phyloP scores from a whole-genome alignment of 2,329 filamentous ascomycete genomes.

The Aureobasidium sp. region DNA sequence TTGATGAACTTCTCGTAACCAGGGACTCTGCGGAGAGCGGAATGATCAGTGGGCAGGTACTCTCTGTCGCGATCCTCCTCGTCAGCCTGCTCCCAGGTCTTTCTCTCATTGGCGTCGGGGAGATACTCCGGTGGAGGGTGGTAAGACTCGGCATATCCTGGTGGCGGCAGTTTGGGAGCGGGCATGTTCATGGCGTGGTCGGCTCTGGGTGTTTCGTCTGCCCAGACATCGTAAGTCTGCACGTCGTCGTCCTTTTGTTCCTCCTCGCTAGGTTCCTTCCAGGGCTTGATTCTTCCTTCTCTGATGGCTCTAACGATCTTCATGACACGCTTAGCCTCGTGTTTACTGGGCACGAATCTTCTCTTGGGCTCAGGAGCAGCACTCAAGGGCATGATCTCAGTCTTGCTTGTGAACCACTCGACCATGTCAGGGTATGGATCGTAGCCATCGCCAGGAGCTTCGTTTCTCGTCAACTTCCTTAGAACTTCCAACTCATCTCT shows the following conservation, averaged over 20 bases:
- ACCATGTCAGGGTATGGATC: conserved; percentile 90
- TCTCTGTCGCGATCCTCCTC: conserved; percentile 87
- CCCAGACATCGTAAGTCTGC: conserved; percentile 85
- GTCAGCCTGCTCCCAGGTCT: conserved; percentile 76
- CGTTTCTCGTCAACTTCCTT: conserved; percentile 79
- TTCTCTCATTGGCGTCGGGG: conserved; percentile 73
- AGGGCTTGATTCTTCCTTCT: conserved; percentile 87
- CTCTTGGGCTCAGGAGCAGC: conserved; percentile 93
- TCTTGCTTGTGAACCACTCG: conserved; percentile 83
- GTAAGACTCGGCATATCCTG: conserved; percentile 91
- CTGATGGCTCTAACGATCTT: conserved; percentile 94
- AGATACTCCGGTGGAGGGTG: conserved; percentile 94
- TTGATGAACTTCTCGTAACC: conserved; percentile 87
- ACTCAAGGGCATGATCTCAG: conserved; percentile 87
- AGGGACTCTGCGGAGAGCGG: conserved; percentile 81
- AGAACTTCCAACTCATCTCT: conserved; percentile 84
- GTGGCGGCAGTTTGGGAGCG: conserved; percentile 85
- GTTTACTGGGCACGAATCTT: conserved; percentile 90
- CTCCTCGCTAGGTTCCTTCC: conserved; percentile 66
- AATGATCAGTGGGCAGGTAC: conserved; percentile 74
- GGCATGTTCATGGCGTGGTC: conserved; percentile 92
- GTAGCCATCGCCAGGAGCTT: conserved; percentile 78
- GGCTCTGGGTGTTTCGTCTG: conserved; percentile 73
- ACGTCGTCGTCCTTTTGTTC: conserved; percentile 58
- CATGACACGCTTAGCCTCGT: conserved; percentile 92